Conservation (phyloP, 2,329 filamentous ascomycete species). For the Paracorniculantispora psalliotae region DNA sequence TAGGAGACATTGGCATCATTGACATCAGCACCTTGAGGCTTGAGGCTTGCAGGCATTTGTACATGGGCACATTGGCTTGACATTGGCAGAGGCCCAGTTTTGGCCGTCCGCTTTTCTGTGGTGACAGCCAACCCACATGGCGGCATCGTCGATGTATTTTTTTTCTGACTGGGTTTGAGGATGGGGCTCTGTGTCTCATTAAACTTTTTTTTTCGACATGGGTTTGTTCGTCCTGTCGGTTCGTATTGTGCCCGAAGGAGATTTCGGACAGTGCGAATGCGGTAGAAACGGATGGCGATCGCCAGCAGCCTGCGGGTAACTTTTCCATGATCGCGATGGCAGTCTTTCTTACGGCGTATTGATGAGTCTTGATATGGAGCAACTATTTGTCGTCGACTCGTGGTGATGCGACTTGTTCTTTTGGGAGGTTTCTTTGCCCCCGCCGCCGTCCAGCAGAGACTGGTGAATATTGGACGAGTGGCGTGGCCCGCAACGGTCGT, state of each 20-base stretch:
- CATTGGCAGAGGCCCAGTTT: constrained; percentile 10
- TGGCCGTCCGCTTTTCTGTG: constrained; percentile 4
- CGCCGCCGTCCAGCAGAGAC: too few species aligned
- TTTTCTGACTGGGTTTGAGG: neutral
- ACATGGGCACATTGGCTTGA: too few species aligned
- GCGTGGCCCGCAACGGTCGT: neutral
- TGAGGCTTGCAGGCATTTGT: too few species aligned
- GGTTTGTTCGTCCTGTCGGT: neutral
- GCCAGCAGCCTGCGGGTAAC: neutral
- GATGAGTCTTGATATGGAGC: too few species aligned
- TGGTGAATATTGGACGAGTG: constrained; percentile 4
- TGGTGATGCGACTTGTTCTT: too few species aligned
- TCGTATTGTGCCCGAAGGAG: neutral
- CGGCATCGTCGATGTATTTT: constrained; percentile 12
- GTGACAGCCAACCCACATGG: constrained; percentile 8
- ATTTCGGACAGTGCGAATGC: neutral
- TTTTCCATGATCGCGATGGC: neutral
- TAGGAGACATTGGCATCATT: too few species aligned
- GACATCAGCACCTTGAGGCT: too few species aligned
- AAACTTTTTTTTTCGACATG: neutral
- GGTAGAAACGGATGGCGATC: neutral
- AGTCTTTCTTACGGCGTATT: neutral
- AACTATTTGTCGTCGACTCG: too few species aligned
- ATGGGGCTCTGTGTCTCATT: constrained; percentile 3
- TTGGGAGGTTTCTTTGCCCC: too few species aligned